These are phyloP conservation scores for Tillandsia fasciculata DNA, from an alignment of 176 grass and related monocot species.

Conservation along the genomic window DNA sequence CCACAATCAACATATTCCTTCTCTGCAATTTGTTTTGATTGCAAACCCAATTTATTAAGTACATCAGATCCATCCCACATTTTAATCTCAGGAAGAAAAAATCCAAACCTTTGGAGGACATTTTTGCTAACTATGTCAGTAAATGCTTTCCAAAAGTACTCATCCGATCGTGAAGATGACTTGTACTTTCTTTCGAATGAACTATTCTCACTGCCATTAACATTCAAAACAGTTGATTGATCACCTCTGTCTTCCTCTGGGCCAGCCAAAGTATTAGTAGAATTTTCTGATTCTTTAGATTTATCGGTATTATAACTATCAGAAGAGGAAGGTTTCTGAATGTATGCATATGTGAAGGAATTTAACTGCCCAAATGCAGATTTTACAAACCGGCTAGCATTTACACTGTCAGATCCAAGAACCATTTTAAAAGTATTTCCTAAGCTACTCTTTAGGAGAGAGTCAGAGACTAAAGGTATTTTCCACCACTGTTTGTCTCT, in stretches of 20 bases:
- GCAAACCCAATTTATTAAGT: slow-evolving; percentile 49
- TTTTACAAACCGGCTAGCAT: slow-evolving; percentile 80
- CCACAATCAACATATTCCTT: slow-evolving; percentile 73
- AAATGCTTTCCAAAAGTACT: slow-evolving; percentile 81
- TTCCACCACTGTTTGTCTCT: slow-evolving; percentile 77
- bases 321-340: slow-evolving; percentile 41
- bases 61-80: slow-evolving; percentile 63
- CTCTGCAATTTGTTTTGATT: slow-evolving; percentile 60
- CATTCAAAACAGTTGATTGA: slow-evolving; percentile 14
- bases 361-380: slow-evolving; percentile 89
- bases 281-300: slow-evolving; percentile 38
- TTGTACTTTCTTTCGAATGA: slow-evolving; percentile 21
- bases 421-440: slow-evolving; percentile 57
- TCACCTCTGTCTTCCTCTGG: slow-evolving; percentile 24
- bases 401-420: slow-evolving; percentile 84
- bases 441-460: slow-evolving; percentile 64
- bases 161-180: slow-evolving; percentile 32
- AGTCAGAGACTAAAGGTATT: slow-evolving; percentile 79
- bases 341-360: slow-evolving; percentile 44
- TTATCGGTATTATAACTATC: slow-evolving; percentile 32
- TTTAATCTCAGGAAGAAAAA: slow-evolving; percentile 87
- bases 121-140: slow-evolving; percentile 48
- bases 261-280: slow-evolving; percentile 13
- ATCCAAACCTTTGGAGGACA: slow-evolving; percentile 57
- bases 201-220: slow-evolving; percentile 15